A percentile compares a stretch with the other conserved stretches of the same genome.
phyloP scores from a whole-genome alignment of 371 early-diverging fungal species.

The Mortierella sp. region DNA sequence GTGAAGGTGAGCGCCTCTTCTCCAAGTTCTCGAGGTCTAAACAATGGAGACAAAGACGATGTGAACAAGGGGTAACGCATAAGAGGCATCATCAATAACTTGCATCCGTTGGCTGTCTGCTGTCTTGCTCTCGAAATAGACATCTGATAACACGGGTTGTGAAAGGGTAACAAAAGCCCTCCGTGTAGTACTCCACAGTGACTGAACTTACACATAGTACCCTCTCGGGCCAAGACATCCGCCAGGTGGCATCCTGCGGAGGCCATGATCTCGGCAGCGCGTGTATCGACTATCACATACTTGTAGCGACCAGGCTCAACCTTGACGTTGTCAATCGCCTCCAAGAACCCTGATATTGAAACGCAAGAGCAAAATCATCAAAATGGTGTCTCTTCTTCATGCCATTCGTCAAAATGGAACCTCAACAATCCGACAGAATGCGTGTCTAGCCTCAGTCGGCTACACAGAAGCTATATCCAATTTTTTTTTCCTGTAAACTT shows the following conservation, averaged over 20 bases:
- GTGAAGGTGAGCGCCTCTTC: conserved; percentile 84
- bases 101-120: too few relatives aligned
- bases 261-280: conserved; percentile 85
- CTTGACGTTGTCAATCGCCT: conserved; percentile 52
- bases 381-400: not conserved
- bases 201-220: conserved; percentile 77
- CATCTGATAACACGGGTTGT: too few relatives aligned
- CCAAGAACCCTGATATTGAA: conserved; percentile 39
- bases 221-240: conserved; percentile 94
- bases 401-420: too few relatives aligned
- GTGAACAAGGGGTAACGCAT: conserved; percentile 1
- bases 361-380: not conserved
- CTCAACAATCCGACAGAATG: too few relatives aligned
- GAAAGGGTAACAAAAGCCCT: too few relatives aligned
- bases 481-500: too few relatives aligned
- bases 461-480: too few relatives aligned
- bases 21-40: conserved; percentile 81
- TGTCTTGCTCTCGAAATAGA: too few relatives aligned
- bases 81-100: too few relatives aligned
- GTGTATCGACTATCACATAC: conserved; percentile 90
- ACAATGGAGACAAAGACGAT: not conserved
- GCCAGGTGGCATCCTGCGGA: conserved; percentile 86
- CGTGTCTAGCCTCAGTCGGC: too few relatives aligned
- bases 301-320: conserved; percentile 82
- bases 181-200: too few relatives aligned